A percentile compares a stretch with the other conserved stretches of the same genome.
Conservation (phyloP, 352 stramenopile genomes). For the Elongisporangium prolatum region DNA sequence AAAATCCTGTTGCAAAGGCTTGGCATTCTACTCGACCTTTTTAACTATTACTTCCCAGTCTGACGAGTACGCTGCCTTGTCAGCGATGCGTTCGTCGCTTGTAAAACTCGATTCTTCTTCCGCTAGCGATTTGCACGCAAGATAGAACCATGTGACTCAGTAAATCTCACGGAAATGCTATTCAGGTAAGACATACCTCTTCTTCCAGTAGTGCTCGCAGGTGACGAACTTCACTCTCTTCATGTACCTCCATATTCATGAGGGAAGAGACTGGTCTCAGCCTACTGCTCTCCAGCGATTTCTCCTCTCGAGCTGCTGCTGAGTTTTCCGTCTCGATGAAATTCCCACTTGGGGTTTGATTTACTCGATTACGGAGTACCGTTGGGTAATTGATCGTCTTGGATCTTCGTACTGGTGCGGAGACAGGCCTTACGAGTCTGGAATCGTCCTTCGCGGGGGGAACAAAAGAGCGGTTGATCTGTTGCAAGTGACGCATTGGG, state of each 20-base stretch:
- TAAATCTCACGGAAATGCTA: no score
- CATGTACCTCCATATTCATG: not conserved
- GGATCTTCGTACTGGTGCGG: constrained; percentile 56
- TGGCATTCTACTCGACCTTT: no score
- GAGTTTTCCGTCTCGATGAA: not conserved
- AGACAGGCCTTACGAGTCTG: constrained; percentile 40
- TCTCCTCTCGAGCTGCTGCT: constrained; percentile 5
- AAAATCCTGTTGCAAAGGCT: no score
- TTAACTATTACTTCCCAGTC: not conserved
- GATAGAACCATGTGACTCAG: not conserved
- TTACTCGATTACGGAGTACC: constrained; percentile 45
- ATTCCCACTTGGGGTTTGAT: constrained; percentile 9
- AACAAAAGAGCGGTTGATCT: constrained; percentile 4
- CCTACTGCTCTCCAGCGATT: constrained; percentile 7
- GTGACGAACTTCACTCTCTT: constrained; percentile 2
- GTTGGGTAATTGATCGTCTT: constrained; percentile 50
- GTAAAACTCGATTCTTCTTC: constrained; percentile 40
- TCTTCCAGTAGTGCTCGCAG: constrained; percentile 17
- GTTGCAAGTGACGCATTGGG: constrained; percentile 20
- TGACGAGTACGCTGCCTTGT: constrained; percentile 26
- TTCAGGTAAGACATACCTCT: constrained; percentile 21
- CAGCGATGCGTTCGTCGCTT: constrained; percentile 33
- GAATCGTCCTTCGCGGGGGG: not conserved
- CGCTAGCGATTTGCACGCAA: constrained; percentile 10
- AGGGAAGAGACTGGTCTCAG: not conserved